Evolutionary conservation across 1,284 basidiomycete genomes (phyloP), one percentile per base, ranked within the genome.

Genomic region (Naganishia albida): DNA sequence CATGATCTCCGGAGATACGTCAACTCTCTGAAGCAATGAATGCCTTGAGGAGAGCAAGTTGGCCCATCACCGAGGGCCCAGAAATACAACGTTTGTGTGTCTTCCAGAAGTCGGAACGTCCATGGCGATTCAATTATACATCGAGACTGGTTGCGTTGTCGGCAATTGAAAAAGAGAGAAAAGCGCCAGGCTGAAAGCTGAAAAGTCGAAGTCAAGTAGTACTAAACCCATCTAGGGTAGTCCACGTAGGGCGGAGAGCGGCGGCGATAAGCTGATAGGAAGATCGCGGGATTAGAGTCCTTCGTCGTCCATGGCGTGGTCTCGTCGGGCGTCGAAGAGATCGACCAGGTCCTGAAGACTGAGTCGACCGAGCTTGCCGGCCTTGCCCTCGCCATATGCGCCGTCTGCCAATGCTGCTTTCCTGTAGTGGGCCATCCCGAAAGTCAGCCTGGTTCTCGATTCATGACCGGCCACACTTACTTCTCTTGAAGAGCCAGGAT

Each of bases 331-430:
- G 18, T 65, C 64, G 46, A 66, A 66, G 15, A 66, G 53, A 16
- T 40, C 44, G 20, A 49, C 46, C 44, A 66, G 30, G 48, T 66
- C 65, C 16, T 49, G 25, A 10, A 66, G 43, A 38, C 51, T 46
- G 28, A 66, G 46, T 28, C 65, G 51, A 8, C 67, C 70, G 55
- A 73, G 57, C 55, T 71, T 69, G 3, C 72, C 71, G 16, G 72
- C 74, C 15, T 66, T 62, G 2, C 79, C 80, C 69, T 81, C 80
- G 20, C 80, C 80, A 66, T 80, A 72, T 0, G 78, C 76, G 1
- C 77, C 77, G 55, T 80, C 80, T 0, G 77, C 75, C 43, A 80
- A 66, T 4, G 71, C 69, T 43, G 76, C 73, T 70, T 80, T 81
- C 34, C 66, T 62, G 66, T 71, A 49, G 62, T n/a, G n/a, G n/a